Conservation (phyloP, 2,329 filamentous ascomycete species). For the Sarocladium strictum region DNA sequence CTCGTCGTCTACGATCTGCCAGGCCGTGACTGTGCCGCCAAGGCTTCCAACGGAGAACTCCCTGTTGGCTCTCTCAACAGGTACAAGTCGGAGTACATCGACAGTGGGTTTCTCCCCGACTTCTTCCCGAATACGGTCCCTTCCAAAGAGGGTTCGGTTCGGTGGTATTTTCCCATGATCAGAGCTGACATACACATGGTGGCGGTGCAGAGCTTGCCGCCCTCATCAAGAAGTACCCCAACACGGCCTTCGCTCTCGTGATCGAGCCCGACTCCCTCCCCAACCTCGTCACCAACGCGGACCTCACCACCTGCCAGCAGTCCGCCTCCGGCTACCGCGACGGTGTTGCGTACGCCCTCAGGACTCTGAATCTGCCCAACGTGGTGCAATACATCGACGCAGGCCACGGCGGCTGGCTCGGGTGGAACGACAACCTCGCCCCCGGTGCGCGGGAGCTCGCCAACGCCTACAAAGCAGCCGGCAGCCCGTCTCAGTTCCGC, state of each 20-base stretch:
- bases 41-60: constrained; percentile 58
- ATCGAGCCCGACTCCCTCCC: constrained; percentile 58
- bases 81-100: constrained; percentile 37
- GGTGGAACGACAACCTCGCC: constrained; percentile 53
- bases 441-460: constrained; percentile 34
- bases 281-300: constrained; percentile 56
- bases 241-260: constrained; percentile 36
- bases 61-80: constrained; percentile 42
- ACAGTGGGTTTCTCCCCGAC: too few species aligned
- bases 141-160: too few species aligned
- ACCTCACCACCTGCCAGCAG: constrained; percentile 46
- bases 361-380: constrained; percentile 51
- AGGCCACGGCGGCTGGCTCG: constrained; percentile 59
- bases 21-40: constrained; percentile 57
- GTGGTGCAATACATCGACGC: constrained; percentile 60
- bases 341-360: constrained; percentile 43
- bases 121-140: too few species aligned
- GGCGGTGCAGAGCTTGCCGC: constrained; percentile 34
- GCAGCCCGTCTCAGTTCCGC: constrained; percentile 31
- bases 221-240: constrained; percentile 46
- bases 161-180: too few species aligned
- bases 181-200: constrained; percentile 12
- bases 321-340: constrained; percentile 43
- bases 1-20: constrained; percentile 59
- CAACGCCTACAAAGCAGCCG: constrained; percentile 30